Evolutionary conservation across 1,139 yeast species (phyloP).

Genomic region (Magnusiomyces suaveolens): DNA sequence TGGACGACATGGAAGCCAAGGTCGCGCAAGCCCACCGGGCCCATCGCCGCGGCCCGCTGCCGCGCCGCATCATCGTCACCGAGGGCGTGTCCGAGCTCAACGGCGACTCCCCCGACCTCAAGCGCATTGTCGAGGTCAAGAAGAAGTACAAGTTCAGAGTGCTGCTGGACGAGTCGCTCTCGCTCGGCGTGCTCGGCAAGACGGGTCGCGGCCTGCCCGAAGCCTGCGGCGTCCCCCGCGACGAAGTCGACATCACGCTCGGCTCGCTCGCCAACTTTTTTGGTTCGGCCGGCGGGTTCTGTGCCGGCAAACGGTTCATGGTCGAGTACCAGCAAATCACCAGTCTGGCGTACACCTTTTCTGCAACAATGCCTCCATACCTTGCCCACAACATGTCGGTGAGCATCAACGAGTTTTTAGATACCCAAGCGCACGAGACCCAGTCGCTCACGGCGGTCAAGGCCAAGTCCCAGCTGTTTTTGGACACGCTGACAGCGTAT

Average conservation of each 20-base stretch:
- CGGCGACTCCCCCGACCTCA: constrained; percentile 74
- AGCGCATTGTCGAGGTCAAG: constrained; percentile 62
- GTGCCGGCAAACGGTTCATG: constrained; percentile 78
- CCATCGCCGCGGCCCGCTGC: constrained; percentile 49
- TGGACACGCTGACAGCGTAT: constrained; percentile 33
- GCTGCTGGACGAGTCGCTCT: constrained; percentile 76
- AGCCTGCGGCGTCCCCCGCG: constrained; percentile 49
- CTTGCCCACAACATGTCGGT: constrained; percentile 66
- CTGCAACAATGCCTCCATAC: constrained; percentile 92
- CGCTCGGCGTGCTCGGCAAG: constrained; percentile 76
- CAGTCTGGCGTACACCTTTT: constrained; percentile 81
- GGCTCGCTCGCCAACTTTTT: constrained; percentile 79
- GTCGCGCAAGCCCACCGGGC: constrained; percentile 54
- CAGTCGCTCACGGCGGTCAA: constrained; percentile 32
- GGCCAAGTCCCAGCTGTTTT: constrained; percentile 32
- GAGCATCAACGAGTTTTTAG: constrained; percentile 36
- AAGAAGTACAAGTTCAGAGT: constrained; percentile 74
- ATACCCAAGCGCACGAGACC: constrained; percentile 23
- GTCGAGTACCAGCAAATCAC: constrained; percentile 87
- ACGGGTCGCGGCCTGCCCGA: constrained; percentile 84
- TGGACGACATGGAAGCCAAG: constrained; percentile 66
- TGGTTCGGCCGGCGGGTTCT: constrained; percentile 92
- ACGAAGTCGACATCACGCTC: constrained; percentile 67
- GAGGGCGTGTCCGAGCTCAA: constrained; percentile 78
- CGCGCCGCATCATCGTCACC: constrained; percentile 81